Evolutionary conservation across 2,329 filamentous ascomycete genomes (phyloP).

Genomic region (Coniella vitis): DNA sequence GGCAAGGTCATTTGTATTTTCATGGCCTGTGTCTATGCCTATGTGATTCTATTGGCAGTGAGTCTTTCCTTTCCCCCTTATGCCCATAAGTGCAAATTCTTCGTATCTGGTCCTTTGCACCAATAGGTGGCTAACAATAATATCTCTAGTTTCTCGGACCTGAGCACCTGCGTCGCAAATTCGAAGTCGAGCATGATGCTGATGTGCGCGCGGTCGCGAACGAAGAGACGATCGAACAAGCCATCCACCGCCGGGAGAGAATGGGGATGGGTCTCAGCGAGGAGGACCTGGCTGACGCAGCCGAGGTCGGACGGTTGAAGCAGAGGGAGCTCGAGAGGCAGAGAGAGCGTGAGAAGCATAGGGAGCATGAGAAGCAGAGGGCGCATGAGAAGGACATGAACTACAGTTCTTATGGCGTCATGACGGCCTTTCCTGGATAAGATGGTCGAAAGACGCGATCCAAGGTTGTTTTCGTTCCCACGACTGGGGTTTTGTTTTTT

Average conservation of each 20-base stretch:
- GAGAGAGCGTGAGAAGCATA: slow-evolving; percentile 4
- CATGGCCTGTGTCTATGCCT: slow-evolving; percentile 73
- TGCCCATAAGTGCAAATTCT: neutral
- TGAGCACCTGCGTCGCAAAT: slow-evolving; percentile 44
- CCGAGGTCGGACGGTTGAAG: slow-evolving; percentile 11
- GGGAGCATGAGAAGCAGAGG: neutral
- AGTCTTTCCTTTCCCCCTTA: neutral
- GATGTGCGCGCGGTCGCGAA: slow-evolving; percentile 42
- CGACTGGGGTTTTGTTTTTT: no score
- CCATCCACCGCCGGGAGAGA: slow-evolving; percentile 39
- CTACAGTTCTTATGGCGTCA: no score
- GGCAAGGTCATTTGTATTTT: slow-evolving; percentile 86
- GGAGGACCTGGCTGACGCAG: slow-evolving; percentile 17
- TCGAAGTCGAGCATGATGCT: slow-evolving; percentile 42
- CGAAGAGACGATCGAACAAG: slow-evolving; percentile 26
- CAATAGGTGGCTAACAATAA: no score
- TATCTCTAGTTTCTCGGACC: slow-evolving; percentile 49
- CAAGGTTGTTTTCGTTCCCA: no score
- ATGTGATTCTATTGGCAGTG: slow-evolving; percentile 50
- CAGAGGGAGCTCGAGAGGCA: neutral
- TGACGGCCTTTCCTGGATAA: no score
- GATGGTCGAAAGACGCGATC: no score
- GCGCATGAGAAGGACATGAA: no score
- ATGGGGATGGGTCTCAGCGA: slow-evolving; percentile 27
- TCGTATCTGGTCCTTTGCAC: no score